These are phyloP conservation scores for Flammula alnicola DNA, from an alignment of 1,284 basidiomycete species.

Conservation along the genomic window DNA sequence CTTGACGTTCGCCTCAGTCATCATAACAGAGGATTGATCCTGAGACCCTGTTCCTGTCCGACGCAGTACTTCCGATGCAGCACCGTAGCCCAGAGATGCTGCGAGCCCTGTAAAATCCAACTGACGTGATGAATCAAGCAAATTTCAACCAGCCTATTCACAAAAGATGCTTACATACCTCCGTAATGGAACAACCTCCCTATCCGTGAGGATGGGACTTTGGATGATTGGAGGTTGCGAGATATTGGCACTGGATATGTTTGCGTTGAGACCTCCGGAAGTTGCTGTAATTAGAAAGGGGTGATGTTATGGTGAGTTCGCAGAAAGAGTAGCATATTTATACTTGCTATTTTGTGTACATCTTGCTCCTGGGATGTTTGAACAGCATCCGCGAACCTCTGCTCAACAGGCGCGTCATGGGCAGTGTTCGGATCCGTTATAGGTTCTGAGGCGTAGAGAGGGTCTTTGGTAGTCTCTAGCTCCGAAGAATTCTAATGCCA, in stretches of 20 bases:
- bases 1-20: constrained; percentile 90
- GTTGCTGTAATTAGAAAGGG: neutral
- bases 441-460: too few relatives aligned
- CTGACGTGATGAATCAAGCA: neutral
- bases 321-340: too few relatives aligned
- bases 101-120: constrained; percentile 57
- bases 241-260: constrained; percentile 19
- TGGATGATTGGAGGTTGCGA: constrained; percentile 73
- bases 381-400: neutral
- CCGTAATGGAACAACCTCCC: constrained; percentile 93
- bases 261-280: neutral
- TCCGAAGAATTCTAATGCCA: too few relatives aligned
- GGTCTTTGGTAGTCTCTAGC: too few relatives aligned
- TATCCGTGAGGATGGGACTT: constrained; percentile 86
- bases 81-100: constrained; percentile 74
- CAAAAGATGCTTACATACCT: constrained; percentile 51
- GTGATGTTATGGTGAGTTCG: neutral
- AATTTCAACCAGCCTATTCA: too few relatives aligned
- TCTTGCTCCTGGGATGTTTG: too few relatives aligned
- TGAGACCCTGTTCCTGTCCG: constrained; percentile 41
- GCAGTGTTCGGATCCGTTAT: too few relatives aligned
- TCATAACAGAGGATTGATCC: constrained; percentile 58
- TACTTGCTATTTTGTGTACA: neutral
- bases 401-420: too few relatives aligned
- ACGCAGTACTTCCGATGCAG: constrained; percentile 63